Conservation (phyloP, 192 early-diverging fungal genomes). For the Rhizoclosmatium globosum region DNA sequence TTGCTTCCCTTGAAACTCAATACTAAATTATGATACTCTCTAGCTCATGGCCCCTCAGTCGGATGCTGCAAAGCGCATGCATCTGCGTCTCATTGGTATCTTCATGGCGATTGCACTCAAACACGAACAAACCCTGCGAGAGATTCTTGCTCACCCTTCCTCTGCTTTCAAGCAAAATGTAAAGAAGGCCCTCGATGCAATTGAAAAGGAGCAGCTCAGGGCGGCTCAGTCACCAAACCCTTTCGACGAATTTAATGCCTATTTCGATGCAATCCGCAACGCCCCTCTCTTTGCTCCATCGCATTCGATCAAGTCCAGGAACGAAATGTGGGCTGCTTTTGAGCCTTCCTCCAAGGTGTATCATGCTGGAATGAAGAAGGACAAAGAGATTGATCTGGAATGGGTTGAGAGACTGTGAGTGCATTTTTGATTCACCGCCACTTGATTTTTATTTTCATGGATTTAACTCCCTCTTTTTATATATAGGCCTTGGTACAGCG, state of each 20-base stretch:
- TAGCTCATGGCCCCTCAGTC: slow-evolving; percentile 22
- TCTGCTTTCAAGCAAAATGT: slow-evolving; percentile 1
- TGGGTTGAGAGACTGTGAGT: not conserved
- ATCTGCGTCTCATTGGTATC: slow-evolving; percentile 13
- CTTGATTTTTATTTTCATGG: not conserved
- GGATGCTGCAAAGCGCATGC: slow-evolving; percentile 14
- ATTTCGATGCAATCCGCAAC: slow-evolving; percentile 8
- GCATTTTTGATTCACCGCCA: not conserved
- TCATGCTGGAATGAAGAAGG: too few species aligned
- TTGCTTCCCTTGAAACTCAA: not conserved
- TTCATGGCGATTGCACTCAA: slow-evolving; percentile 20
- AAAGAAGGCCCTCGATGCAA: not conserved
- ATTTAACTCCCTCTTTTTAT: slow-evolving; percentile 1
- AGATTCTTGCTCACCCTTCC: slow-evolving; percentile 21
- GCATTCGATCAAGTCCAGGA: not conserved
- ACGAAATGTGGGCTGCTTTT: not conserved
- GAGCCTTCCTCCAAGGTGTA: too few species aligned
- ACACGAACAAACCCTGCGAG: not conserved
- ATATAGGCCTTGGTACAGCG: slow-evolving; percentile 3
- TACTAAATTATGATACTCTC: not conserved
- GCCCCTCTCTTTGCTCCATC: not conserved
- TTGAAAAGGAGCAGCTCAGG: not conserved
- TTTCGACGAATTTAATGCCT: not conserved
- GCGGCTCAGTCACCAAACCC: not conserved
- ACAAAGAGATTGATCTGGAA: not conserved